phyloP scores from a whole-genome alignment of 768 basidiomycete genomes.

The Hericium rajendrae region DNA sequence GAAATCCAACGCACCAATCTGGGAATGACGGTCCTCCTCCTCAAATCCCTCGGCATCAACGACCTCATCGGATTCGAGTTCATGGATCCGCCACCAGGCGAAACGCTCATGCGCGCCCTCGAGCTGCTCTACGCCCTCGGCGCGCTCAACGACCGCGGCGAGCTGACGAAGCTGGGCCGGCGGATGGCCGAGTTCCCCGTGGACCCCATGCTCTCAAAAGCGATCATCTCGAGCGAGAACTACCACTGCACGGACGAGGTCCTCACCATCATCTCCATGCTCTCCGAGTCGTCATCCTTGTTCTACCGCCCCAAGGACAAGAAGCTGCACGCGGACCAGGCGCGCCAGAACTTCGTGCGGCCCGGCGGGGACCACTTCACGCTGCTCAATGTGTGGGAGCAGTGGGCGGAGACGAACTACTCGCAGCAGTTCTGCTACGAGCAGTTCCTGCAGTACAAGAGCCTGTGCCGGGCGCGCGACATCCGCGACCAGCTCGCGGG shows the following conservation, averaged over 20 bases:
- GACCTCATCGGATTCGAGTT: constrained; percentile 98
- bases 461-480: constrained; percentile 86
- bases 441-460: constrained; percentile 93
- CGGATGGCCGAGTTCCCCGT: constrained; percentile 99
- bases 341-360: constrained; percentile 92
- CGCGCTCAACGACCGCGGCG: constrained; percentile 91
- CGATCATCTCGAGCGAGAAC: constrained; percentile 91
- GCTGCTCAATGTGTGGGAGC: constrained; percentile 94
- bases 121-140: constrained; percentile 93
- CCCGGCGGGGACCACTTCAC: constrained; percentile 98
- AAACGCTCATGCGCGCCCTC: constrained; percentile 91
- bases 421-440: constrained; percentile 97
- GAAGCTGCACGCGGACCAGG: constrained; percentile 94
- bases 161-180: constrained; percentile 93
- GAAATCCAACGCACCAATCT: constrained; percentile 99
- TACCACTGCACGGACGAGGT: constrained; percentile 96
- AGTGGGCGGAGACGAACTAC: constrained; percentile 97
- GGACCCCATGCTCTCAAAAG: constrained; percentile 95
- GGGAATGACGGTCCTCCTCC: constrained; percentile 86
- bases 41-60: constrained; percentile 97
- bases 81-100: constrained; percentile 94
- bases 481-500: constrained; percentile 93
- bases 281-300: constrained; percentile 89
- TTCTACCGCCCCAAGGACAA: constrained; percentile 99
- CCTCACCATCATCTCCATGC: constrained; percentile 94